Percentiles rank a stretch among this genome's conserved stretches.
Evolutionary conservation across 768 basidiomycete genomes (phyloP).

Genomic region (Mycena alexandri): DNA sequence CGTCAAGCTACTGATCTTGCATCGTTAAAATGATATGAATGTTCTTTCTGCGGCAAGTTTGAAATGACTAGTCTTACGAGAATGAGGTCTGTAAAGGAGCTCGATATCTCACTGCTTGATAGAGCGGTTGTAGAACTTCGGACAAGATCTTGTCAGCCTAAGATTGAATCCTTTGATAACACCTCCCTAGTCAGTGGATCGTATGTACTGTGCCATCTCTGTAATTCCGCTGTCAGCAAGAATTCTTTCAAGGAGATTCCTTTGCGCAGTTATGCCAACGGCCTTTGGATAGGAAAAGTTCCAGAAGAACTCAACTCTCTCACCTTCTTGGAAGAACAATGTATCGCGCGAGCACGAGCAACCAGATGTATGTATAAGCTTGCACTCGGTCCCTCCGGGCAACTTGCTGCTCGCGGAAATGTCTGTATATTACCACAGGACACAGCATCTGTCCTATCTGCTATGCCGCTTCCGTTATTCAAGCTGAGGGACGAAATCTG

Average conservation of each 20-base stretch:
- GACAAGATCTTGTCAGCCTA: constrained; percentile 12
- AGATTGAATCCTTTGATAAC: constrained; percentile 11
- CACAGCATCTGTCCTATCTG: no score
- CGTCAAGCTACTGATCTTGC: constrained; percentile 1
- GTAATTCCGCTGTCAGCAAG: constrained; percentile 22
- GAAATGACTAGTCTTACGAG: background rate
- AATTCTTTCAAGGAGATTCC: constrained; percentile 29
- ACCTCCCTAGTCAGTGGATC: constrained; percentile 11
- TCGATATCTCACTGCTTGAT: constrained; percentile 34
- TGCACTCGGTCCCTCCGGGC: no score
- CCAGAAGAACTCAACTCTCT: constrained; percentile 33
- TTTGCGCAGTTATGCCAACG: constrained; percentile 40
- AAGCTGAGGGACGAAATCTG: constrained; percentile 36
- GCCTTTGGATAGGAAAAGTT: constrained; percentile 37
- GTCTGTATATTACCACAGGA: no score
- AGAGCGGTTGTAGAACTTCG: constrained; percentile 25
- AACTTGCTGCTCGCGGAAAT: no score
- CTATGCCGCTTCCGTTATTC: constrained; percentile 31
- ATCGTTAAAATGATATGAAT: constrained; percentile 17
- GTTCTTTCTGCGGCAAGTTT: constrained; percentile 29
- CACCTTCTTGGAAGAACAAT: constrained; percentile 40
- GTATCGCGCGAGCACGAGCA: no score
- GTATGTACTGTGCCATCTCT: constrained; percentile 27
- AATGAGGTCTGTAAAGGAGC: constrained; percentile 9
- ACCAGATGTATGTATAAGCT: no score